These are phyloP conservation scores for Sporothrix protearum DNA, from an alignment of 2,329 filamentous ascomycete species.

Conservation along the genomic window DNA sequence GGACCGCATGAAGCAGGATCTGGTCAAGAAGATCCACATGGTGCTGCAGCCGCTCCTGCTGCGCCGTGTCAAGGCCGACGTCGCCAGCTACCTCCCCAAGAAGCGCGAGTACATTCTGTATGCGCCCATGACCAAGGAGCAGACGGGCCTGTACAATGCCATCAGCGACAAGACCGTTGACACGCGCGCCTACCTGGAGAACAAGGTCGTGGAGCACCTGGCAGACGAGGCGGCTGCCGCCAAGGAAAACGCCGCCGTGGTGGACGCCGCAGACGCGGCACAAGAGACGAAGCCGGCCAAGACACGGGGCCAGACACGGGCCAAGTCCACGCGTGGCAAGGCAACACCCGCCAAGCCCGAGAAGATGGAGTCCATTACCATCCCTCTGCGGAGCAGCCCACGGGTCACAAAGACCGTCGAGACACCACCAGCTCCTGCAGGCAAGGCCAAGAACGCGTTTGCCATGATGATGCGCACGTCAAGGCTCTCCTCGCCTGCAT, in stretches of 20 bases:
- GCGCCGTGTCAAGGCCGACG: constrained; percentile 85
- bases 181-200: constrained; percentile 73
- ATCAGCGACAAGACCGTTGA: constrained; percentile 57
- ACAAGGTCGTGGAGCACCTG: constrained; percentile 67
- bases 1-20: constrained; percentile 70
- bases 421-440: constrained; percentile 28
- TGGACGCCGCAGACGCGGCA: too few relatives aligned
- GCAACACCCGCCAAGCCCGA: constrained; percentile 3
- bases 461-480: constrained; percentile 52
- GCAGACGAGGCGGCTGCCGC: constrained; percentile 37
- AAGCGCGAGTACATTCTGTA: constrained; percentile 96
- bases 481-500: not conserved
- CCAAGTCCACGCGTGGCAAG: constrained; percentile 23
- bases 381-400: constrained; percentile 39
- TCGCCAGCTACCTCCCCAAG: constrained; percentile 85
- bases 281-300: not conserved
- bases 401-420: constrained; percentile 33
- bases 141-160: constrained; percentile 80
- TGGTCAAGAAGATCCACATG: constrained; percentile 87
- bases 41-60: constrained; percentile 89
- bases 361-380: not conserved
- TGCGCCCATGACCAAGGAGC: constrained; percentile 84
- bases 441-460: constrained; percentile 46
- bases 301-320: constrained; percentile 31
- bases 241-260: too few relatives aligned